Base-by-base conservation (phyloP, 768 basidiomycete genomes). In the Tephrocybe sp. region DNA sequence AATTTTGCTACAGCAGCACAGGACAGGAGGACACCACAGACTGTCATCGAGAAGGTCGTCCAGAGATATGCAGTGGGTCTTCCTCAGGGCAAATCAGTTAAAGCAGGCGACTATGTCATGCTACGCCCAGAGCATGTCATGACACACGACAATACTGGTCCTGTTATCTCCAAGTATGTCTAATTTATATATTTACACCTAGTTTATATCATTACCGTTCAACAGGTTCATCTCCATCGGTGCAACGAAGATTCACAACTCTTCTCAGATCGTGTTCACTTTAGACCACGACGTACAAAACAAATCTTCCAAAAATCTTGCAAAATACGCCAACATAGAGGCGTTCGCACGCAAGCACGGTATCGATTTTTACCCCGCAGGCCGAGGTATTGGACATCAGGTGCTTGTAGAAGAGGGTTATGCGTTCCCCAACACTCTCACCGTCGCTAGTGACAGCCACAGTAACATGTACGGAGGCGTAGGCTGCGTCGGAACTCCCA, bases 381-480 rank as follows among this genome's bases (percentile, higher is more conserved):
- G 97, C 19, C 82, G 96, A 40, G 97, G 97, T 9, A 99, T 99
- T 52, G 97, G 97, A 0, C 97, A 99, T 68, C 97, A 99, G 66
- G 79, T 98, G 52, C 86, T 99, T 49, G 85, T 99, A 17, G 97
- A 99, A 68, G 97, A 99, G 66, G 97, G 97, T 1, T 99, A 98
- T 65, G 96, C 97, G 0, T 98, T 97, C 68, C 97, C 97, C 0
- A 75, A 94, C 52, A 92, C 92, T 14, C 81, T 99, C 62, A 97
- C 96, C 2, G 97, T 99, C 23, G 95, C 94, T 6, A 92, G 88
- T 61, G 94, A 96, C 70, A 94, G 91, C 65, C 95, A 97, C 68
- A 92, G 89, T 63, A 99, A 99, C 67, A 98, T 98, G 90, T 99
- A 99, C 62, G 97, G 97, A 14, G 97, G 95, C 31, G 91, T 99